Base-by-base conservation (phyloP, 2,329 filamentous ascomycete species). In the Fusarium sororula region DNA sequence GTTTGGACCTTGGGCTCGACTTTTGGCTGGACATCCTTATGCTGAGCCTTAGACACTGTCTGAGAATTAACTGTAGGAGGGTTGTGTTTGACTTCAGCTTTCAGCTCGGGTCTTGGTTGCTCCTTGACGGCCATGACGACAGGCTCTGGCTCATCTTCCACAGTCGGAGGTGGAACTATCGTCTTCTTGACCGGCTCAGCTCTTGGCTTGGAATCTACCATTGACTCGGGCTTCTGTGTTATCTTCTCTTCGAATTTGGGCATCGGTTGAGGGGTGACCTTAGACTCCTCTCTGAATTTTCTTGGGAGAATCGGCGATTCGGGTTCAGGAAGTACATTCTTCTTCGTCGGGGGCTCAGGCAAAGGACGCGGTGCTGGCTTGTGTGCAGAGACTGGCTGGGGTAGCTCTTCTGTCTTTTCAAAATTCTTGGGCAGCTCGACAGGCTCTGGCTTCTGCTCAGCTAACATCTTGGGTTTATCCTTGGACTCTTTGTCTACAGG, bases 71-170 rank as follows among this genome's bases (percentile, higher is more conserved):
- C 35, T 44, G 57, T 24, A 13, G n/a, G 55, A 3, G 15, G 11
- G 5, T 2, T 28, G 3, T 48, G 55, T 26, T 37, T 37, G 30
- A 18, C 4, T 37, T 47, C 51, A 8, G 8, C 38, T 26, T 39
- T 45, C 4, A 7, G 13, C 11, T 47, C 37, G 6, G 17, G 5
- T 20, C 22, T 65, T 12, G 41, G 5, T 8, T 47, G 47, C 11
- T 47, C 57, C 24, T 61, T 26, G 9, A 24, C 17, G n/a, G 35
- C 22, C 22, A 56, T 35, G n/a, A 20, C 15, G 10, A 12, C 18
- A 32, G 39, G 6, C 24, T 54, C 30, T 20, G 53, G 37, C 12
- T 70, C 67, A 41, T 70, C 53, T 48, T 66, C 59, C 13, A 70
- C 66, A 2, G 66, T 60, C 3, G 53, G 45, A n/a, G 35, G n/a